Evolutionary conservation across 441 rosid genomes (phyloP).

Genomic region (Theobroma grandiflorum): DNA sequence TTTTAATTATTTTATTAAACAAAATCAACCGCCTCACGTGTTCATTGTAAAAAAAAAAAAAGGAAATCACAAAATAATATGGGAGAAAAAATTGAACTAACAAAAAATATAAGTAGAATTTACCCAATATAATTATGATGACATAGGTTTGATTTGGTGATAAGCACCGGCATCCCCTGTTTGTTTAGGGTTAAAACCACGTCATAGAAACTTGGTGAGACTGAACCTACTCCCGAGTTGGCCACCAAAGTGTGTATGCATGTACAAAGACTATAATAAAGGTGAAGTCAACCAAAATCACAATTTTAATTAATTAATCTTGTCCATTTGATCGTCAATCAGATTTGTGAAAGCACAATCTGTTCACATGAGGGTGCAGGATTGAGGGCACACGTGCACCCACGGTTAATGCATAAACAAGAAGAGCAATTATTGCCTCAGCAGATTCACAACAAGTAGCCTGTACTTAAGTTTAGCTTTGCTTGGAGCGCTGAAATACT

Average conservation of each 20-base stretch:
- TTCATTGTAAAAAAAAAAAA: no score
- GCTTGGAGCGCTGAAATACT: not conserved
- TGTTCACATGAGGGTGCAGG: not conserved
- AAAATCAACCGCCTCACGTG: no score
- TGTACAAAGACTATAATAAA: not conserved
- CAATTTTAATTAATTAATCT: not conserved
- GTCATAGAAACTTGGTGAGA: no score
- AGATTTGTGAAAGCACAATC: not conserved
- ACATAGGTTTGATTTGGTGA: no score
- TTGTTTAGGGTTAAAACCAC: no score
- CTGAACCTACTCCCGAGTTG: no score
- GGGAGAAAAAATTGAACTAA: no score
- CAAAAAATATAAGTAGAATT: no score
- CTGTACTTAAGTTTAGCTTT: not conserved
- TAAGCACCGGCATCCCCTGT: no score
- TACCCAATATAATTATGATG: no score
- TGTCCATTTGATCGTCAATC: not conserved
- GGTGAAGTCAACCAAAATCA: not conserved
- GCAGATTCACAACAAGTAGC: not conserved
- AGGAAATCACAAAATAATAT: no score
- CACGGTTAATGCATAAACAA: not conserved
- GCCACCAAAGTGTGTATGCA: not conserved
- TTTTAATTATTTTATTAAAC: no score
- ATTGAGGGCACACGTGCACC: slow-evolving; percentile 16
- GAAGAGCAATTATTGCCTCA: not conserved